Evolutionary conservation across 345 rosid species (phyloP), one percentile per base, ranked within the genome.

Genomic region (Mangifera indica): DNA sequence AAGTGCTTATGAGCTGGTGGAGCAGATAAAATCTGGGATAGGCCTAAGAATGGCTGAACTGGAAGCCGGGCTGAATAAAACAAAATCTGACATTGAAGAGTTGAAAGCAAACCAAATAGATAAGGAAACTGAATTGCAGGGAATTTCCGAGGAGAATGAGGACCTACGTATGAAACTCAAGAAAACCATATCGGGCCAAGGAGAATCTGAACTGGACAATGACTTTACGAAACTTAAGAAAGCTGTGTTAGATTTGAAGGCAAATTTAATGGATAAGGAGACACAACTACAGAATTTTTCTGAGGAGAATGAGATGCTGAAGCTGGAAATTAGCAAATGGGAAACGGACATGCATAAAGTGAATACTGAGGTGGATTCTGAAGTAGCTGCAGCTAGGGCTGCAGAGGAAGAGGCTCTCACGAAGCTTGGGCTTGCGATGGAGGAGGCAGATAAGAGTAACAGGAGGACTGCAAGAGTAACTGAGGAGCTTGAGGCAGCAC

Each of bases 401-500:
- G 84, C 87, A 2, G 90, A 89, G 71, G 85, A 72, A 68, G 97
- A 92, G 54, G 85, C 86, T 7, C 69, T 86, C 14, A 53, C 79
- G 83, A 94, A 94, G 89, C 88, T 94, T 20, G 87, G 86, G 40
- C 79, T 89, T 32, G 80, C 89, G 6, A 83, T 87, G 75, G 99
- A 93, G 79, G 96, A 93, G 74, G 92, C 86, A 26, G 98, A 91
- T 58, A 88, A 86, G 83, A 84, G 85, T 80, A 89, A 86, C 80
- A 84, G 84, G 74, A 85, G 85, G 76, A 86, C 91, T 0, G 81
- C 85, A 13, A 84, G 94, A 65, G 87, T 84, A 53, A 61, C 89
- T 0, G 91, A 96, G 83, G 92, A 96, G 80, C 88, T 93, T 7
- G 97, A 91, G 66, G 93, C 96, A 26, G 87, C 90, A 24, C 97